Percentiles rank a stretch among this genome's conserved stretches.
phyloP scores from a whole-genome alignment of 2,329 filamentous ascomycete species.

The Hymenoscyphus fraxineus region DNA sequence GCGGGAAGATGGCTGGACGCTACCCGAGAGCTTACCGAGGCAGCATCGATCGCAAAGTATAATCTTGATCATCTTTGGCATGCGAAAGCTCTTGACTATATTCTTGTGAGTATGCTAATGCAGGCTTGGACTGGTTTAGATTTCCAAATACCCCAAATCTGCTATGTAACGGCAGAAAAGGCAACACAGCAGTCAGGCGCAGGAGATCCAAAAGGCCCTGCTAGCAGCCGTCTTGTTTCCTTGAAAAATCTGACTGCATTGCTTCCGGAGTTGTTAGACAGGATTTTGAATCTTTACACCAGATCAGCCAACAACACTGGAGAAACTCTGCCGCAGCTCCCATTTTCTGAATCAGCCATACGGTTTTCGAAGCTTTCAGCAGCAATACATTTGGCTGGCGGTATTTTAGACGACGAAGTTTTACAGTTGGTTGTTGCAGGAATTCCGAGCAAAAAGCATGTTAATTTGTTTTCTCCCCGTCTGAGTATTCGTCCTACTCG shows the following conservation, averaged over 20 bases:
- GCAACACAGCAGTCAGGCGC: constrained; percentile 21
- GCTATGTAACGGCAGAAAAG: constrained; percentile 37
- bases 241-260: constrained; percentile 53
- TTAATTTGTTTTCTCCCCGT: constrained; percentile 45
- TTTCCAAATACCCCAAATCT: constrained; percentile 67
- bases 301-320: constrained; percentile 58
- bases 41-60: constrained; percentile 69
- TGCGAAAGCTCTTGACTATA: constrained; percentile 87
- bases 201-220: constrained; percentile 32
- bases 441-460: constrained; percentile 49
- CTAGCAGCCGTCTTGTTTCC: constrained; percentile 32
- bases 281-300: constrained; percentile 70
- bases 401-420: constrained; percentile 56
- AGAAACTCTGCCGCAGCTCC: constrained; percentile 67
- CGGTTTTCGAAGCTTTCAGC: constrained; percentile 68
- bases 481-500: constrained; percentile 55
- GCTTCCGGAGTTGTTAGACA: constrained; percentile 70
- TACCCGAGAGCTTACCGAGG: constrained; percentile 76
- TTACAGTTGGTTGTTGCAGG: constrained; percentile 65
- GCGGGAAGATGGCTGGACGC: constrained; percentile 89
- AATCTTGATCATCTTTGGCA: constrained; percentile 96
- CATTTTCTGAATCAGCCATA: constrained; percentile 69
- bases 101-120: constrained; percentile 76
- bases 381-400: constrained; percentile 61
- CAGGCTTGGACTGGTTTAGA: constrained; percentile 80